Base-by-base conservation (phyloP, 106 monocot species). In the Hemerocallis citrina region DNA sequence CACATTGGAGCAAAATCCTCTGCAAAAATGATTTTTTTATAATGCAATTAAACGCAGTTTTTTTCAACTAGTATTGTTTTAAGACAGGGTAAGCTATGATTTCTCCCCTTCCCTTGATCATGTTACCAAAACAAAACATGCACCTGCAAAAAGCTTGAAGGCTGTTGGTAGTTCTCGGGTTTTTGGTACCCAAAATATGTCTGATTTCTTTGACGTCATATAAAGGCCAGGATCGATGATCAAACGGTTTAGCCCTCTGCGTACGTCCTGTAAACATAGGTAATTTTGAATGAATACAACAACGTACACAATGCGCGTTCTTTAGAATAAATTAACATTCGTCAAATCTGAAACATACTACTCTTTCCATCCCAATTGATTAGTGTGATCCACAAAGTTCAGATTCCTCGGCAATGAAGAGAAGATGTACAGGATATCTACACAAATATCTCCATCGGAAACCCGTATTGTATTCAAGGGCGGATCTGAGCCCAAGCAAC, bases 61-160 rank as follows among this genome's bases (percentile, higher is more conserved):
- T n/a, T n/a, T n/a, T n/a, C n/a, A n/a, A n/a, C n/a, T n/a, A n/a
- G n/a, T n/a, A n/a, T n/a, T n/a, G n/a, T n/a, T n/a, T n/a, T n/a
- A n/a, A n/a, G n/a, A n/a, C n/a, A n/a, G n/a, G n/a, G n/a, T n/a
- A n/a, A n/a, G n/a, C n/a, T n/a, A n/a, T n/a, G n/a, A n/a, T n/a
- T n/a, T n/a, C n/a, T n/a, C n/a, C n/a, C n/a, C n/a, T n/a, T n/a
- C n/a, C n/a, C n/a, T n/a, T n/a, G n/a, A n/a, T n/a, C n/a, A n/a
- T n/a, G n/a, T n/a, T n/a, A n/a, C n/a, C n/a, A 85, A 32, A 8
- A 51, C 79, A 72, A 73, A 51, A 79, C 85, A 85, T 21, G 85
- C 85, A 80, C 85, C 85, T 60, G 85, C 81, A 68, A 81, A 86
- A 14, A 86, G 72, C 65, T 78, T 77, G 43, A 86, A 86, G 6